phyloP scores from a whole-genome alignment of 352 stramenopile genomes.

The Pythium dissimile region DNA sequence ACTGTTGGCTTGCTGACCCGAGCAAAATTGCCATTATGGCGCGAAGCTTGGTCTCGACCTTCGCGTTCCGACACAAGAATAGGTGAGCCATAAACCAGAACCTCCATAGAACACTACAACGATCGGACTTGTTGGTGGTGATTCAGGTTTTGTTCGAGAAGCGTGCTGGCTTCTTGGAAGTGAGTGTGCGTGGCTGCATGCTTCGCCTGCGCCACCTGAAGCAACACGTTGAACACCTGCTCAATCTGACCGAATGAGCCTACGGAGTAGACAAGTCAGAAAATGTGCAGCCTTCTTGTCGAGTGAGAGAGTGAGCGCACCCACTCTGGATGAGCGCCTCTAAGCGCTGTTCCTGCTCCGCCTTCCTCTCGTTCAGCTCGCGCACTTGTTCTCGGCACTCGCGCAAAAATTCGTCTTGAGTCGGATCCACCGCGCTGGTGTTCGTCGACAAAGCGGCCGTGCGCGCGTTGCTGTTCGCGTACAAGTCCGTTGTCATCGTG shows the following conservation, averaged over 20 bases:
- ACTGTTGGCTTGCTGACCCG: slow-evolving; percentile 10
- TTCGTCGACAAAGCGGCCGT: background rate
- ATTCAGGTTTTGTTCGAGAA: slow-evolving; percentile 13
- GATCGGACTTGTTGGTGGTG: slow-evolving; percentile 15
- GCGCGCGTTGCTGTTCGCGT: background rate
- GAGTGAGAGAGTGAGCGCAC: slow-evolving; percentile 11
- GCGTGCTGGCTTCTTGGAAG: slow-evolving; percentile 6
- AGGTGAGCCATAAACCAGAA: no score
- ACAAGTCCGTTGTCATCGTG: background rate
- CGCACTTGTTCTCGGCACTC: slow-evolving; percentile 39
- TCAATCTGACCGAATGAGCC: slow-evolving; percentile 31
- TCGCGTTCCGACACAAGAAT: no score
- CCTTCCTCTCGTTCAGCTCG: slow-evolving; percentile 47
- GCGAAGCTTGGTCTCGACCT: slow-evolving; percentile 23
- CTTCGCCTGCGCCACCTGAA: slow-evolving; percentile 5
- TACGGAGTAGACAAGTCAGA: background rate
- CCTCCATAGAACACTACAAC: no score
- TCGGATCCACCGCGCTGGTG: background rate
- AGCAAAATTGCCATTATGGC: slow-evolving; percentile 24
- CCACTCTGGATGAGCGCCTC: slow-evolving; percentile 49
- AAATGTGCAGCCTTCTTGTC: no score
- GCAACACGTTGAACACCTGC: slow-evolving; percentile 17
- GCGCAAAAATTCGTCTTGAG: slow-evolving; percentile 20
- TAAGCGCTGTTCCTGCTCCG: slow-evolving; percentile 50
- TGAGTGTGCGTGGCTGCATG: slow-evolving; percentile 2